Evolutionary conservation across 495 filamentous ascomycete genomes (phyloP).

Genomic region (Hypoxylon crocopeplum): DNA sequence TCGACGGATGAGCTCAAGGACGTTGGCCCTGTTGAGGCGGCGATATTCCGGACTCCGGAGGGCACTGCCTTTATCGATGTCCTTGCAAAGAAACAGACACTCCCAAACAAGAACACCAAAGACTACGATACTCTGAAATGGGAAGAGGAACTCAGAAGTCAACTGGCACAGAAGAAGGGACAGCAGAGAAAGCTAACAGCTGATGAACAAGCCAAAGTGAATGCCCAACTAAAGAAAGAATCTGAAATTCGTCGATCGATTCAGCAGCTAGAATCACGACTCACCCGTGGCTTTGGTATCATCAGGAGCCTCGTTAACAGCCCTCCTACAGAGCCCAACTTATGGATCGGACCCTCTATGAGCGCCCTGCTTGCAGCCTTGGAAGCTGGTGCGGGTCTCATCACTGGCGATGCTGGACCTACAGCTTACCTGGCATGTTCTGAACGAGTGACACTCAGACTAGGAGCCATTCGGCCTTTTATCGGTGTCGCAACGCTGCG

Average conservation of each 20-base stretch:
- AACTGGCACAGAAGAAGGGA: conserved; percentile 91
- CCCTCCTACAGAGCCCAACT: conserved; percentile 80
- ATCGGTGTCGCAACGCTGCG: conserved; percentile 87
- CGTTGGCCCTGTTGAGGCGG: conserved; percentile 84
- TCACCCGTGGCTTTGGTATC: conserved; percentile 82
- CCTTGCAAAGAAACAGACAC: conserved; percentile 75
- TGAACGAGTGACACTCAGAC: conserved; percentile 72
- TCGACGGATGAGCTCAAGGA: conserved; percentile 67
- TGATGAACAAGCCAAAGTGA: conserved; percentile 88
- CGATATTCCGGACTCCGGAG: conserved; percentile 87
- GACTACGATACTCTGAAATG: conserved; percentile 96
- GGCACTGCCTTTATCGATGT: conserved; percentile 90
- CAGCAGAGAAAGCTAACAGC: conserved; percentile 86
- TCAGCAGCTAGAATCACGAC: conserved; percentile 66
- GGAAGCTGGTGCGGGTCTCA: conserved; percentile 76
- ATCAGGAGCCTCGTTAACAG: conserved; percentile 81
- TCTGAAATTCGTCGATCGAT: conserved; percentile 75
- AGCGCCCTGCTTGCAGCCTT: conserved; percentile 72
- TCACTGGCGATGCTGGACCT: conserved; percentile 81
- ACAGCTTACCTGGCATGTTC: conserved; percentile 78
- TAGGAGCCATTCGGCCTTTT: conserved; percentile 78
- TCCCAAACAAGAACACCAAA: conserved; percentile 80
- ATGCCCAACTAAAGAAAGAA: conserved; percentile 89
- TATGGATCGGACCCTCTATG: conserved; percentile 85
- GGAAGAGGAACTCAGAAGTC: conserved; percentile 89